These are phyloP conservation scores for Colletotrichum falcatum DNA, from an alignment of 2,329 filamentous ascomycete genomes.

Conservation along the genomic window DNA sequence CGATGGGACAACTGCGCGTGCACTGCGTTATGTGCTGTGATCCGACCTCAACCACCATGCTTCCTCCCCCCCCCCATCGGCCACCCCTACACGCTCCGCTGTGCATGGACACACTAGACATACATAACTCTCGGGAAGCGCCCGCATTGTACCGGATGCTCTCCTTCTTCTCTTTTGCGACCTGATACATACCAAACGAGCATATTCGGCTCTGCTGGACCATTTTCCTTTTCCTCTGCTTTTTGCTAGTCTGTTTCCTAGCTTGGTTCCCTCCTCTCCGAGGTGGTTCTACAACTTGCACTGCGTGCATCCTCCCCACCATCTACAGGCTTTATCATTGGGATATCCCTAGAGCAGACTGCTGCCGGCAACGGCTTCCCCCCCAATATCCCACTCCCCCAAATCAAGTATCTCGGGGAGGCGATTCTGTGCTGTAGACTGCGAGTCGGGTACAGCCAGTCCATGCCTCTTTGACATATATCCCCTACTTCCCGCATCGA, in stretches of 20 bases:
- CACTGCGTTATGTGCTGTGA: constrained; percentile 39
- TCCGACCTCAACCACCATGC: constrained; percentile 38
- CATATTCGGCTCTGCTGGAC: constrained; percentile 49
- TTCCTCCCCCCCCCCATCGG: constrained; percentile 13
- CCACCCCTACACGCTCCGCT: constrained; percentile 31
- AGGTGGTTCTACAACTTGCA: constrained; percentile 20
- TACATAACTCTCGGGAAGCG: constrained; percentile 64
- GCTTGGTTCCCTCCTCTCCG: constrained; percentile 44
- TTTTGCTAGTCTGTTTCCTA: constrained; percentile 46
- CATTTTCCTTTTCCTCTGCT: constrained; percentile 42
- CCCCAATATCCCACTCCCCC: constrained; percentile 24
- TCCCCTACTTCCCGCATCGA: constrained; percentile 30
- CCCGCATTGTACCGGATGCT: constrained; percentile 52
- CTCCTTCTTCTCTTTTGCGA: constrained; percentile 57
- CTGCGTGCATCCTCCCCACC: constrained; percentile 19
- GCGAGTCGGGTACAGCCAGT: constrained; percentile 37
- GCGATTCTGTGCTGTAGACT: constrained; percentile 36
- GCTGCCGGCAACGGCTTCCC: constrained; percentile 55
- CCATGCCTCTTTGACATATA: constrained; percentile 22
- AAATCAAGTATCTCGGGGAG: constrained; percentile 20
- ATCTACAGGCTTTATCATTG: constrained; percentile 22
- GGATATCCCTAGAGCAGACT: constrained; percentile 32
- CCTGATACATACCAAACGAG: constrained; percentile 50
- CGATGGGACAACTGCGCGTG: constrained; percentile 27
- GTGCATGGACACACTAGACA: constrained; percentile 43